phyloP scores from a whole-genome alignment of 495 filamentous ascomycete genomes.

The Poronia punctata region DNA sequence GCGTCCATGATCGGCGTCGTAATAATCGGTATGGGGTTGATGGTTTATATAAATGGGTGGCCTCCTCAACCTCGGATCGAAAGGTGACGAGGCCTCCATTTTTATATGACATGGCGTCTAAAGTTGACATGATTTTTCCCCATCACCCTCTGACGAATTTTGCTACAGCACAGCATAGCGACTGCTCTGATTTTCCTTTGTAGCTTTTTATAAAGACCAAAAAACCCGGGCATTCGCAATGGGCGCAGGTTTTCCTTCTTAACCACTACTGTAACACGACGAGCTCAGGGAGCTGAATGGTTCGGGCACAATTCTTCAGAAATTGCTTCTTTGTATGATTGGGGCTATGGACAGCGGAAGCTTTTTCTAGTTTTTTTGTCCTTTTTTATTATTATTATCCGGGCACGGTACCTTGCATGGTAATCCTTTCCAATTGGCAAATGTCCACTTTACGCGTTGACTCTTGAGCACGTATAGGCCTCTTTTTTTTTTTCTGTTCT shows the following conservation, averaged over 20 bases:
- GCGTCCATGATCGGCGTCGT: conserved; percentile 86
- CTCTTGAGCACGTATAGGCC: no score
- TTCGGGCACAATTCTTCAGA: not conserved
- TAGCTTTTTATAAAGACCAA: conserved; percentile 31
- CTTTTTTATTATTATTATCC: no score
- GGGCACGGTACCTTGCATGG: no score
- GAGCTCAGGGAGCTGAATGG: conserved; percentile 2
- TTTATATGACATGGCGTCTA: not conserved
- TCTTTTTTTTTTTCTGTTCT: no score
- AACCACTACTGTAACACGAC: conserved; percentile 5
- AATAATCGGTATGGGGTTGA: conserved; percentile 79
- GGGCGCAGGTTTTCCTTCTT: not conserved
- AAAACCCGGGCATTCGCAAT: conserved; percentile 5
- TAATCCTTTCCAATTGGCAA: no score
- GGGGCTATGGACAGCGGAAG: no score
- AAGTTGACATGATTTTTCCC: conserved; percentile 7
- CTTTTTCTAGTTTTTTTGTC: no score
- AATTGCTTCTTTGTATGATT: conserved; percentile 1
- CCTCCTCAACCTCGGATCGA: conserved; percentile 40
- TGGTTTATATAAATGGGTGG: conserved; percentile 93
- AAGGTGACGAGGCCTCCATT: conserved; percentile 16
- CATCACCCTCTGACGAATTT: conserved; percentile 20
- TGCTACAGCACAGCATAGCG: conserved; percentile 13
- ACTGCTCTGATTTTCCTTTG: conserved; percentile 27
- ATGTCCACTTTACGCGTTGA: no score